Base-by-base conservation (phyloP, 208 protist genomes). In the Acanthamoeba quina region DNA sequence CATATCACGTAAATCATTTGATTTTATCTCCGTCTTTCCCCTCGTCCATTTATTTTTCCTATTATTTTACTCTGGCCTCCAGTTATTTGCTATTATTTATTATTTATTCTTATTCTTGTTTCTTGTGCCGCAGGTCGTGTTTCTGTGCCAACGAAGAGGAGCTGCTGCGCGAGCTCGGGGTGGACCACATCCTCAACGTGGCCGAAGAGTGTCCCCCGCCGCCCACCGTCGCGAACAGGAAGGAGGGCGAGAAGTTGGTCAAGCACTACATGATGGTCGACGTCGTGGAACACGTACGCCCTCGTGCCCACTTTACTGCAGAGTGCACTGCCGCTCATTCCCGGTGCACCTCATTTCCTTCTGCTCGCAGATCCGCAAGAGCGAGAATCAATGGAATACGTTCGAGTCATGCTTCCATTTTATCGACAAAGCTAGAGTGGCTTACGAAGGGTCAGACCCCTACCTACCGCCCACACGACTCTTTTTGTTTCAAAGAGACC, bases 201-300 rank as follows among this genome's bases (percentile, higher is more conserved):
- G 72, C 72, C 41, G 72, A 82, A 21, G 72, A 82, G 41, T 82
- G 72, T 82, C 72, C 72, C 31, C 72, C 72, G 24, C 72, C 72
- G 41, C 72, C 72, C 15, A 82, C 72, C 7, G 72, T 82, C 41
- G 72, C 72, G 17, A 47, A 21, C n/a, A 44, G 72, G 37, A 82
- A 82, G 72, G 44, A 82, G 72, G 72, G 72, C 72, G 72, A 82
- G 72, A 82, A 54, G 44, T 41, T 82, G 72, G 72, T 82, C 7
- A 82, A 82, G 44, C 72, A 82, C 24, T 82, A 82, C 72, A 82
- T 82, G 72, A 82, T 82, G 72, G 72, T 82, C n/a, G 72, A 82
- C 44, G 72, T 82, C 24, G 72, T 82, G 24, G 72, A 82, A 52
- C 72, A 82, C 4, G 72, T 82, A 54, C 31, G 72, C 29, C 3